A percentile compares a stretch with the other conserved stretches of the same genome.
Evolutionary conservation across 2,329 filamentous ascomycete species (phyloP).

Genomic region (Microsporum audouinii): DNA sequence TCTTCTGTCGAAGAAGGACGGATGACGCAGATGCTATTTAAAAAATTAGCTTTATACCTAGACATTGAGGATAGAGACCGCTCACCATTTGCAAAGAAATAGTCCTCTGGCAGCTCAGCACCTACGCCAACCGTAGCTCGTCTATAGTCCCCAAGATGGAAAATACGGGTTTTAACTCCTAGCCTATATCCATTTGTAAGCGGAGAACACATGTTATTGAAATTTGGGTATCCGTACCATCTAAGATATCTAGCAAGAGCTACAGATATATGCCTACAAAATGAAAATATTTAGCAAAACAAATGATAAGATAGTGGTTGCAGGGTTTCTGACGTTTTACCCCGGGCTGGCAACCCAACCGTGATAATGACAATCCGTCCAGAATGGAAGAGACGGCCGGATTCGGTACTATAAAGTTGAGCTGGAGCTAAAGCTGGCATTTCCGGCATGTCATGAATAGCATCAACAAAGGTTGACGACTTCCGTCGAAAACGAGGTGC

Average conservation of each 20-base stretch:
- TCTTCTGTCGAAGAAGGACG: slow-evolving; percentile 90
- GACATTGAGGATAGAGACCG: background rate
- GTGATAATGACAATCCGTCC: slow-evolving; percentile 95
- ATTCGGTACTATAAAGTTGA: slow-evolving; percentile 97
- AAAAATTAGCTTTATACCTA: background rate
- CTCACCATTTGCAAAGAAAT: slow-evolving; percentile 81
- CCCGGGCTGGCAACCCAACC: slow-evolving; percentile 84
- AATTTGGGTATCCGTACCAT: slow-evolving; percentile 46
- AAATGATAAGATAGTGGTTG: background rate
- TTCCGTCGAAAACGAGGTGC: slow-evolving; percentile 80
- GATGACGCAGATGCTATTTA: slow-evolving; percentile 62
- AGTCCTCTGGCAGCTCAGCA: slow-evolving; percentile 83
- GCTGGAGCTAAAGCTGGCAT: slow-evolving; percentile 80
- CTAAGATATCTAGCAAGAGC: slow-evolving; percentile 87
- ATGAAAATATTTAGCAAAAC: slow-evolving; percentile 1
- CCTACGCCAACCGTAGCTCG: slow-evolving; percentile 77
- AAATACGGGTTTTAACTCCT: slow-evolving; percentile 94
- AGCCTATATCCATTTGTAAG: slow-evolving; percentile 46
- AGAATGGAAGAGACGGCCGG: slow-evolving; percentile 89
- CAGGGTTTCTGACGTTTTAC: slow-evolving; percentile 62
- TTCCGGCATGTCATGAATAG: slow-evolving; percentile 84
- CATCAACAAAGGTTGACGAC: slow-evolving; percentile 94
- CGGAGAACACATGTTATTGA: background rate
- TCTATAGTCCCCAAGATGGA: slow-evolving; percentile 93
- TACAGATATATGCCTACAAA: slow-evolving; percentile 72